These are phyloP conservation scores for Globisporangium polare DNA, from an alignment of 352 stramenopile genomes.

Conservation along the genomic window DNA sequence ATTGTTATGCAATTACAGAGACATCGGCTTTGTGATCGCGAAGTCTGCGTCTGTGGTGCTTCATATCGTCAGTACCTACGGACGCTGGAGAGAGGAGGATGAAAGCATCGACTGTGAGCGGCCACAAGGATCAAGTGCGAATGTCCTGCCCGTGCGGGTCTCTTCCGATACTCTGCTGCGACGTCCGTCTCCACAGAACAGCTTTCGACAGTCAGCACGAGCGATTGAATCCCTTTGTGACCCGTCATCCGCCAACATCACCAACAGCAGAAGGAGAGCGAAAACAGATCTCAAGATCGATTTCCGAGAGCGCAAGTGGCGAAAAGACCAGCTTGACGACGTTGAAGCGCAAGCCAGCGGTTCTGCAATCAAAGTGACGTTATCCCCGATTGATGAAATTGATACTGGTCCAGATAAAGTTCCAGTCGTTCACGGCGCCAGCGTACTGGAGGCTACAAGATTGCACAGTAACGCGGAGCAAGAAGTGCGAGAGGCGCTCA, in stretches of 20 bases:
- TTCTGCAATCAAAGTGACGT: constrained; percentile 1
- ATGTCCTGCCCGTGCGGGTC: constrained; percentile 25
- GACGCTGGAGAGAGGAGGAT: constrained; percentile 30
- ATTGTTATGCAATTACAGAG: constrained; percentile 21
- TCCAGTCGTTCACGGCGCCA: not conserved
- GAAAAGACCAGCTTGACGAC: constrained; percentile 1
- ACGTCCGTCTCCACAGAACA: constrained; percentile 24
- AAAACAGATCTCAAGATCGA: not conserved
- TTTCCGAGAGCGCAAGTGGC: constrained; percentile 14
- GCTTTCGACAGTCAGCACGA: constrained; percentile 22
- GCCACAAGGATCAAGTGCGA: constrained; percentile 3
- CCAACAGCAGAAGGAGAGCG: not conserved
- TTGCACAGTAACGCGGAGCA: constrained; percentile 9
- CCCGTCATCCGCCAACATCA: not conserved
- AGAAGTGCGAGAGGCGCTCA: constrained; percentile 23
- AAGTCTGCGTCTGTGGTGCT: constrained; percentile 45
- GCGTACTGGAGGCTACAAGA: constrained; percentile 8
- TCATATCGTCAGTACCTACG: constrained; percentile 56
- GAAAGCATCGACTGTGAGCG: not conserved
- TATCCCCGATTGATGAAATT: constrained; percentile 8
- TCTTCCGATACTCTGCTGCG: constrained; percentile 38
- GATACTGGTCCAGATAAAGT: not conserved
- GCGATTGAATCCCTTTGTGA: not conserved
- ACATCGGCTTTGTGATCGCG: constrained; percentile 65
- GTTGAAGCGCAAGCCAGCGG: not conserved